Evolutionary conservation across 164 flowering plant species (phyloP), one percentile per base, ranked within the genome.

Genomic region (Aristolochia fimbriata): DNA sequence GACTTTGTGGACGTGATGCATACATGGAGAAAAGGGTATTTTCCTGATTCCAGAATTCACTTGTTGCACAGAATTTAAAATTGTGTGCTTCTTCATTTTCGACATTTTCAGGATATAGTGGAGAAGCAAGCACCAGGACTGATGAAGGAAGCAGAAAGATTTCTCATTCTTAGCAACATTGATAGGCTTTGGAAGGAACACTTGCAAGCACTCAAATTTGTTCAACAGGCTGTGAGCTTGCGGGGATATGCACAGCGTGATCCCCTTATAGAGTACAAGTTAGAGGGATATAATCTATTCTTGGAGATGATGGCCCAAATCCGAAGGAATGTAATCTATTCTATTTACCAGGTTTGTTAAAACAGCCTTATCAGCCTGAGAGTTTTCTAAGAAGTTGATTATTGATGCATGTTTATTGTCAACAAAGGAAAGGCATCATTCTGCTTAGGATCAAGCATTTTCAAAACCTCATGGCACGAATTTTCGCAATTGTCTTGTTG

Each of bases 131-230:
- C 96, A 63, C 80, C 95, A 17, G 97, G 97, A 6, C 74, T 93
- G 76, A 93, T 90, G 97, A 90, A 76, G 70, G 99, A 93, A 77
- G 99, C 99, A 22, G 99, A 93, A 70, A 80, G 84, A 74, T 93
- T 87, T 76, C 78, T 93, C 33, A 70, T 88, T 41, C 70, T 93
- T 71, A 93, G 84, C 81, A 93, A 93, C 73, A 86, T 93, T 16
- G 99, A 93, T 70, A 84, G 99, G 46, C 66, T 93, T 60, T 93
- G 99, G 99, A 93, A 93, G 63, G 97, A 93, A 70, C 99, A 93
- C 75, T 74, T 93, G 76, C 99, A 93, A 76, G 96, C 96, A 41
- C 71, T 93, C 47, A 93, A 90, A 66, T 93, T 93, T 70, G 99
- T 93, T 30, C 97, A 93, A 71, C 99, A 93, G 77, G 99, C 99